Evolutionary conservation across 805 yeast species (phyloP).

Genomic region (Naumovozyma dairenensis): DNA sequence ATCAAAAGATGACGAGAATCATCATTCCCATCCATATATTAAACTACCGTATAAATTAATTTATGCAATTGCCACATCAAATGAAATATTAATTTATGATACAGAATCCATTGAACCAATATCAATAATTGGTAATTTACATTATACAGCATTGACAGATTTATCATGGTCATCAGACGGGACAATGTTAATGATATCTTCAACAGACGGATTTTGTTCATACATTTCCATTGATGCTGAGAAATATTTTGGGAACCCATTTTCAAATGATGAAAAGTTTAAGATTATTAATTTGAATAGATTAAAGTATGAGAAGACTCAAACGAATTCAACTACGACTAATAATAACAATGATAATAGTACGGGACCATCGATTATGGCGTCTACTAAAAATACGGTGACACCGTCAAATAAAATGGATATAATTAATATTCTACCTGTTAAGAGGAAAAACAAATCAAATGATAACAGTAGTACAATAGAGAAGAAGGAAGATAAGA

Average conservation of each 20-base stretch:
- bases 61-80: conserved; percentile 90
- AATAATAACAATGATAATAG: neutral
- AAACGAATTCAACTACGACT: neutral
- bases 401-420: conserved; percentile 3
- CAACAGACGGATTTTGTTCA: conserved; percentile 91
- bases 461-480: too few relatives aligned
- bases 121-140: conserved; percentile 68
- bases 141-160: conserved; percentile 84
- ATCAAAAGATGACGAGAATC: conserved; percentile 7
- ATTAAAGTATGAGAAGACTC: neutral
- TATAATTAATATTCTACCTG: conserved; percentile 15
- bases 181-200: conserved; percentile 52
- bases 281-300: neutral
- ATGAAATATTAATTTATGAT: conserved; percentile 70
- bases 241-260: conserved; percentile 43
- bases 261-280: conserved; percentile 8
- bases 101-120: conserved; percentile 63
- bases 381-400: neutral
- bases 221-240: conserved; percentile 43
- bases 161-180: conserved; percentile 81
- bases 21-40: conserved; percentile 28
- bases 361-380: neutral
- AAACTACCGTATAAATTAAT: conserved; percentile 68
- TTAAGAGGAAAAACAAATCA: conserved; percentile 10
- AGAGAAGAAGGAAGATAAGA: neutral